Conservation (phyloP, 176 grass and related monocot genomes). For the Aegilops longissima region DNA sequence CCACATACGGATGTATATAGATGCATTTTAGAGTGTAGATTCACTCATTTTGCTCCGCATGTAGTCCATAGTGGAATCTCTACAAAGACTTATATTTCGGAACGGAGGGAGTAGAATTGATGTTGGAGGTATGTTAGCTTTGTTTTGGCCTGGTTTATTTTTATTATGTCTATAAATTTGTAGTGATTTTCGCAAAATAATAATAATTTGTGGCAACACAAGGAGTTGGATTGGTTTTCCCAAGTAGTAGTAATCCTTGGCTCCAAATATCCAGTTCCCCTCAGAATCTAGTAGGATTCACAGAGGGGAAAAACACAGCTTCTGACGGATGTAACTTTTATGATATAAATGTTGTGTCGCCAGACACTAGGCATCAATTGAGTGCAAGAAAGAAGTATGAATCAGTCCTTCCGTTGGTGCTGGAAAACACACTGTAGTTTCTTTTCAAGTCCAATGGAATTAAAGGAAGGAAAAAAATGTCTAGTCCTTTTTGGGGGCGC, state of each 20-base stretch:
- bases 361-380: not conserved
- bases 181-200: not conserved
- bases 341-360: not conserved
- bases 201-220: not conserved
- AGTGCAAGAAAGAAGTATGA: not conserved
- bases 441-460: not conserved
- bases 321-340: not conserved
- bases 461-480: not conserved
- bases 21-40: too few species aligned
- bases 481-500: not conserved
- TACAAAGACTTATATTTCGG: too few species aligned
- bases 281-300: not conserved
- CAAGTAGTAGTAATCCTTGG: not conserved
- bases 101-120: too few species aligned
- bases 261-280: not conserved
- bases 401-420: not conserved
- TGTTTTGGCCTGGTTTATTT: not conserved
- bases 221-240: constrained; percentile 27
- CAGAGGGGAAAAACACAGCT: not conserved
- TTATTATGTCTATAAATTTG: not conserved
- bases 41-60: too few species aligned
- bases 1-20: too few species aligned
- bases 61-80: too few species aligned
- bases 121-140: not conserved
- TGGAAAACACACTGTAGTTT: not conserved